Base-by-base conservation (phyloP, 2,329 filamentous ascomycete species). In the Xylaria sp. region DNA sequence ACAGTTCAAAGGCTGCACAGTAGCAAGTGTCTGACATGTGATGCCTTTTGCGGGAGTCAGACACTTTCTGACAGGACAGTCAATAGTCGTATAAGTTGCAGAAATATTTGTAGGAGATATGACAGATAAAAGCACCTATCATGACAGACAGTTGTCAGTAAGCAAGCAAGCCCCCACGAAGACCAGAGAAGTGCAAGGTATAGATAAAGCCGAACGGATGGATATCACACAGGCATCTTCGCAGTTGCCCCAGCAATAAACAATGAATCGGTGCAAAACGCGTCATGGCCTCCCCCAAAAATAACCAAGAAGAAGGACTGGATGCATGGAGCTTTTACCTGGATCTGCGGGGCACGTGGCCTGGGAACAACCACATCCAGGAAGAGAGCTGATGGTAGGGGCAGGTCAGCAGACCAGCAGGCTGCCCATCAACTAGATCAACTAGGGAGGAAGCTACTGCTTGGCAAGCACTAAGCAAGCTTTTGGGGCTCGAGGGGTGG, bases 321-420 rank as follows among this genome's bases (percentile, higher is more conserved):
- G 15, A 41, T 54, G 49, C 41, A 63, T 36, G 39, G 52, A 51
- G 31, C 54, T 57, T 33, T 62, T 39, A n/a, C 20, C 61, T 60
- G 23, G 66, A 68, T 71, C 70, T 49, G 61, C 64, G 31, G 60
- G 61, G 70, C 70, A 71, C 70, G 70, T 71, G 69, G 70, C 51
- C 70, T 64, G 43, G 48, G 20, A 48, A 58, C 39, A 41, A 55
- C 64, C 62, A 18, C 33, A 69, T 69, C 57, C 25, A 69, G 69
- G 65, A 67, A 62, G 67, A 70, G 61, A 57, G 64, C 61, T 69
- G 66, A 69, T 64, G 57, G 67, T 62, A 58, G 41, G 28, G 23
- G 62, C 43, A 67, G 70, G 70, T 71, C 70, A 71, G 67, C 70
- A 70, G 70, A 71, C 70, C 67, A 64, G 20, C 63, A 52, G 52